These are phyloP conservation scores for Myxozyma kluyveri DNA, from an alignment of 805 yeast species.

Conservation along the genomic window DNA sequence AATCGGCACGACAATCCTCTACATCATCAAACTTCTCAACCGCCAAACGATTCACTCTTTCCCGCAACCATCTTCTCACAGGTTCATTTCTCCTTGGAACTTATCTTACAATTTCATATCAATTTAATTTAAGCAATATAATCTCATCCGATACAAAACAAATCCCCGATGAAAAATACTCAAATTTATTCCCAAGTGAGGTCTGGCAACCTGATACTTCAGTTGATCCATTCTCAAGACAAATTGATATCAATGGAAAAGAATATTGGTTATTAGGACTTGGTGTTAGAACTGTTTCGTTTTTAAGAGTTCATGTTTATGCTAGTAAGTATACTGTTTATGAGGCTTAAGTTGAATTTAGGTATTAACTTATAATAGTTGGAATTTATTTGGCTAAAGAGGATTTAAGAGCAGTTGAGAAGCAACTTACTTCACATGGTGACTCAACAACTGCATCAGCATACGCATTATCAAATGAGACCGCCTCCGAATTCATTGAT, in stretches of 20 bases:
- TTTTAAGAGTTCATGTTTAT: constrained; percentile 77
- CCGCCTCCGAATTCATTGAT: constrained; percentile 54
- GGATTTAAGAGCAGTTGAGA: constrained; percentile 41
- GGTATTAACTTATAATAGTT: constrained; percentile 35
- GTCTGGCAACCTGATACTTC: constrained; percentile 25
- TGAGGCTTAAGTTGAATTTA: background rate
- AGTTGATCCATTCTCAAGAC: constrained; percentile 38
- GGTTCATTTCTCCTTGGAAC: too few relatives aligned
- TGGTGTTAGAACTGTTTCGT: constrained; percentile 82
- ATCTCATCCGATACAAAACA: too few relatives aligned
- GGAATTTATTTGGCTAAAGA: constrained; percentile 73
- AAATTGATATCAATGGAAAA: constrained; percentile 33
- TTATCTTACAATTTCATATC: too few relatives aligned
- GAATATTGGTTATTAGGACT: constrained; percentile 63
- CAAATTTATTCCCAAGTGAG: constrained; percentile 11
- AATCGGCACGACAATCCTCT: too few relatives aligned
- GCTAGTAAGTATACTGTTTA: constrained; percentile 41
- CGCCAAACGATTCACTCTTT: too few relatives aligned
- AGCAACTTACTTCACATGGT: background rate
- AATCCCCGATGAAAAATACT: constrained; percentile 2
- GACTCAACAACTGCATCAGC: background rate
- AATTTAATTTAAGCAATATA: too few relatives aligned
- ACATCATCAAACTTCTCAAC: too few relatives aligned
- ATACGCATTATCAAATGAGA: constrained; percentile 44
- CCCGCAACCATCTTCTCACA: too few relatives aligned